A percentile compares a stretch with the other conserved stretches of the same genome.
These are phyloP conservation scores for Brasilioporus rufonigricans DNA, from an alignment of 768 basidiomycete species.

Conservation along the genomic window DNA sequence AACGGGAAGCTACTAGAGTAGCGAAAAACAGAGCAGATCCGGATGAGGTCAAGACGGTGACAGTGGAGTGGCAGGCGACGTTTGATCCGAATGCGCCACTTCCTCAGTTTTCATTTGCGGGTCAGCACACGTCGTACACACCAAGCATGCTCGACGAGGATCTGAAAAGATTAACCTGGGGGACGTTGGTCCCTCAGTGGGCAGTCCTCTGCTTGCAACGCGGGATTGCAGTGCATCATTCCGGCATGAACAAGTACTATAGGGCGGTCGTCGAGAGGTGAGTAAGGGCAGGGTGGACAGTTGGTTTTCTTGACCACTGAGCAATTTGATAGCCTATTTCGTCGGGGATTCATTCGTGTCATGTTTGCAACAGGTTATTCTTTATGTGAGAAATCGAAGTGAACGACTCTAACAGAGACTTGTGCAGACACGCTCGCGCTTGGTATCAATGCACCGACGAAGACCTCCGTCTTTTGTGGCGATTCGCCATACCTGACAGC, in stretches of 20 bases:
- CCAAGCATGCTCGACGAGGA: constrained; percentile 49
- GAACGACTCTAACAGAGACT: neutral
- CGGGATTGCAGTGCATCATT: constrained; percentile 68
- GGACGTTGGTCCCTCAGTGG: constrained; percentile 40
- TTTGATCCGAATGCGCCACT: constrained; percentile 61
- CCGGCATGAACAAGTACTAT: constrained; percentile 66
- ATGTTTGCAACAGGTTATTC: constrained; percentile 60
- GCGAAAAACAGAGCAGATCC: constrained; percentile 38
- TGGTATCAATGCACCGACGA: constrained; percentile 74
- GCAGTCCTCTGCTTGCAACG: constrained; percentile 47
- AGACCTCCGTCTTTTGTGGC: constrained; percentile 60
- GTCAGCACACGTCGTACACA: constrained; percentile 40
- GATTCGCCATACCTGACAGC: constrained; percentile 62
- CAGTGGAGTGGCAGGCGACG: constrained; percentile 44
- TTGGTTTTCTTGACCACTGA: neutral
- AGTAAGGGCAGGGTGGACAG: neutral
- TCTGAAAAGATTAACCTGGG: constrained; percentile 35
- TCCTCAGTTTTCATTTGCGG: constrained; percentile 59
- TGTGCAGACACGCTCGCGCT: constrained; percentile 61
- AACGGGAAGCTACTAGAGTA: constrained; percentile 40
- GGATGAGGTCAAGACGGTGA: constrained; percentile 24
- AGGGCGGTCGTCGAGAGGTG: constrained; percentile 57
- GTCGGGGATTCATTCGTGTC: constrained; percentile 59
- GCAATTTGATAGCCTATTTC: constrained; percentile 40
- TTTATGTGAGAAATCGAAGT: neutral